Conservation (phyloP, 2,329 filamentous ascomycete genomes). For the Sodiomyces alkalinus region DNA sequence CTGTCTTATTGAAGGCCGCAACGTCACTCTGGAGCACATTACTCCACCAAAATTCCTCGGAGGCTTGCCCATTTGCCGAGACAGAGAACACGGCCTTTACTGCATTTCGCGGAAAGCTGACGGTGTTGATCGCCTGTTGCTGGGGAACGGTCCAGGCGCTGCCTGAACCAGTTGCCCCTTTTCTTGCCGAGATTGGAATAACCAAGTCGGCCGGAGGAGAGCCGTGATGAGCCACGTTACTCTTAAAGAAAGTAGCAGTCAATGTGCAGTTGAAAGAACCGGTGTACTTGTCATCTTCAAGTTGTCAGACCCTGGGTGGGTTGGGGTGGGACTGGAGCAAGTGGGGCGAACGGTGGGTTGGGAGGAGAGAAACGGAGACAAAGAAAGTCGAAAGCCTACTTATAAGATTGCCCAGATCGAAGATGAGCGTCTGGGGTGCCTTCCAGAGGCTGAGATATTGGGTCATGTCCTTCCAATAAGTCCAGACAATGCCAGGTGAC, state of each 20-base stretch:
- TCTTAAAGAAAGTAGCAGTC: slow-evolving; percentile 55
- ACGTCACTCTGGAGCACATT: slow-evolving; percentile 53
- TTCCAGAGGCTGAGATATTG: slow-evolving; percentile 55
- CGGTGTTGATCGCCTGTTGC: slow-evolving; percentile 40
- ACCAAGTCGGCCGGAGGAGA: slow-evolving; percentile 48
- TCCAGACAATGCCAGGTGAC: slow-evolving; percentile 55
- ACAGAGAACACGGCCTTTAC: slow-evolving; percentile 59
- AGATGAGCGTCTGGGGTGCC: slow-evolving; percentile 56
- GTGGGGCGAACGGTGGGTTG: no score
- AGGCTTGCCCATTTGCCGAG: slow-evolving; percentile 60
- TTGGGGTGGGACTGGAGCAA: background rate
- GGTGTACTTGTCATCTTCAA: slow-evolving; percentile 46
- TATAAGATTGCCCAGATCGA: slow-evolving; percentile 64
- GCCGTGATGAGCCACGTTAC: no score
- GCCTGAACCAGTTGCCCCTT: slow-evolving; percentile 30
- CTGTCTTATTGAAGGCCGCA: slow-evolving; percentile 39
- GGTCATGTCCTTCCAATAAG: slow-evolving; percentile 66
- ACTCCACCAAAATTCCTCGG: slow-evolving; percentile 77
- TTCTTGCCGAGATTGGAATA: slow-evolving; percentile 47
- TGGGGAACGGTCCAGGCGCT: slow-evolving; percentile 56
- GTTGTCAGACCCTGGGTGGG: background rate
- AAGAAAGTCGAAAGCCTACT: no score
- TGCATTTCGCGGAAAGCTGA: slow-evolving; percentile 50
- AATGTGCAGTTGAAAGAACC: slow-evolving; percentile 59
- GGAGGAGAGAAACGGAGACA: no score